Conservation (phyloP, 2,329 filamentous ascomycete species). For the Cladosporium halotolerans region DNA sequence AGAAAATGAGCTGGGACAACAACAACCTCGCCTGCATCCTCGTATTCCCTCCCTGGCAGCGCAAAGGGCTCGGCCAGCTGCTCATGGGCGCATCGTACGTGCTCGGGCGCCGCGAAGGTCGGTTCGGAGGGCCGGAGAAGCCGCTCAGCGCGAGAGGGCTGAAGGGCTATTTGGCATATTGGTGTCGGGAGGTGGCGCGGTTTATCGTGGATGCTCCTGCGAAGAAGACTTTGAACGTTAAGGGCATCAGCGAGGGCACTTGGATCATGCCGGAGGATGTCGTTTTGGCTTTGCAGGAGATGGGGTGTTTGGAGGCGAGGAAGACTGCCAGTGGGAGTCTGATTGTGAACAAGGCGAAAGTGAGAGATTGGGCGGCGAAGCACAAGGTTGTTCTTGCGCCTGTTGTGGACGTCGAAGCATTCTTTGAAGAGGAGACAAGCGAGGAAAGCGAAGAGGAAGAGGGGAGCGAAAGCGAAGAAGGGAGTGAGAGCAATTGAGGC, state of each 20-base stretch:
- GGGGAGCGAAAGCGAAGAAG: not conserved
- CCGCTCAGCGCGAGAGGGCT: slow-evolving; percentile 81
- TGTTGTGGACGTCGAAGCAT: slow-evolving; percentile 68
- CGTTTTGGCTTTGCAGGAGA: slow-evolving; percentile 67
- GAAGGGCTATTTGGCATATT: slow-evolving; percentile 77
- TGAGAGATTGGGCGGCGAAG: slow-evolving; percentile 61
- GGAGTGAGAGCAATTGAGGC: not conserved
- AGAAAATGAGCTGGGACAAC: slow-evolving; percentile 98
- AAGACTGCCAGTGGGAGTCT: slow-evolving; percentile 47
- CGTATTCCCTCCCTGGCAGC: slow-evolving; percentile 92
- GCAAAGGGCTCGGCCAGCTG: slow-evolving; percentile 77
- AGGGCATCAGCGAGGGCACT: slow-evolving; percentile 67
- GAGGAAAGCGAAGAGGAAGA: slow-evolving; percentile 23
- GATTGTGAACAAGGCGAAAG: slow-evolving; percentile 50
- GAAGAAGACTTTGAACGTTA: slow-evolving; percentile 56
- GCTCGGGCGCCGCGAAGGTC: slow-evolving; percentile 73
- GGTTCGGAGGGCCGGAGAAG: slow-evolving; percentile 88
- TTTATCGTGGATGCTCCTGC: slow-evolving; percentile 45
- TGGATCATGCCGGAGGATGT: slow-evolving; percentile 85
- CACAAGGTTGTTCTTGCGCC: slow-evolving; percentile 58
- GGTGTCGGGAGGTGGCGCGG: slow-evolving; percentile 77
- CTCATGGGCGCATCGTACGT: slow-evolving; percentile 93
- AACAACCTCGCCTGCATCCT: slow-evolving; percentile 97
- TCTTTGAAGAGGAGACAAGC: slow-evolving; percentile 59
- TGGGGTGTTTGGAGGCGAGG: slow-evolving; percentile 61